Evolutionary conservation across 75 land plant genomes (phyloP).

Genomic region (Sequoia sempervirens): DNA sequence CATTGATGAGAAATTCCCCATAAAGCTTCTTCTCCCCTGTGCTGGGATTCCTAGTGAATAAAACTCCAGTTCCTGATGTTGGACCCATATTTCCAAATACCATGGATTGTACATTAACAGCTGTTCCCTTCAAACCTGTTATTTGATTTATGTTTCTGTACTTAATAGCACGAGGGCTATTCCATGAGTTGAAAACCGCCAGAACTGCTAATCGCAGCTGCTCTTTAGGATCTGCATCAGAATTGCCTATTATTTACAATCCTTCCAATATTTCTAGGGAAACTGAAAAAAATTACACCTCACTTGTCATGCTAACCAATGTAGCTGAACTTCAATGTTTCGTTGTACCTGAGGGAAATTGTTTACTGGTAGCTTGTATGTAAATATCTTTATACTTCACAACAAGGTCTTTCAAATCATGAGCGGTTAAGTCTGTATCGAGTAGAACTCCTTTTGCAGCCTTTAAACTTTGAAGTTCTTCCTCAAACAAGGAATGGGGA

Average conservation of each 20-base stretch:
- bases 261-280: background rate
- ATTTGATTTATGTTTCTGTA: slow-evolving; percentile 96
- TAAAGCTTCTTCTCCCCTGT: slow-evolving; percentile 97
- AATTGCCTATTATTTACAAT: background rate
- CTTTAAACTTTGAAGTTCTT: slow-evolving; percentile 79
- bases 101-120: slow-evolving; percentile 95
- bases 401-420: slow-evolving; percentile 91
- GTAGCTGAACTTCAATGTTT: slow-evolving; percentile 1
- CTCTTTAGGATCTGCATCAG: slow-evolving; percentile 80
- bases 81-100: slow-evolving; percentile 98
- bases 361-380: slow-evolving; percentile 61
- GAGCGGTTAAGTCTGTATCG: slow-evolving; percentile 79
- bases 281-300: slow-evolving; percentile 2
- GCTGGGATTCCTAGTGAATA: slow-evolving; percentile 96
- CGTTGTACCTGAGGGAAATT: slow-evolving; percentile 80
- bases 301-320: background rate
- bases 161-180: slow-evolving; percentile 87
- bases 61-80: slow-evolving; percentile 94
- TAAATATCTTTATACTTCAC: slow-evolving; percentile 80
- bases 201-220: slow-evolving; percentile 72
- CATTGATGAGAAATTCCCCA: slow-evolving; percentile 95
- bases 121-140: slow-evolving; percentile 86
- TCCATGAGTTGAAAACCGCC: slow-evolving; percentile 97
- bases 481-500: slow-evolving; percentile 82
- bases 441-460: slow-evolving; percentile 46